Conservation (phyloP, 257 asterid species). For the Mitragyna speciosa region DNA sequence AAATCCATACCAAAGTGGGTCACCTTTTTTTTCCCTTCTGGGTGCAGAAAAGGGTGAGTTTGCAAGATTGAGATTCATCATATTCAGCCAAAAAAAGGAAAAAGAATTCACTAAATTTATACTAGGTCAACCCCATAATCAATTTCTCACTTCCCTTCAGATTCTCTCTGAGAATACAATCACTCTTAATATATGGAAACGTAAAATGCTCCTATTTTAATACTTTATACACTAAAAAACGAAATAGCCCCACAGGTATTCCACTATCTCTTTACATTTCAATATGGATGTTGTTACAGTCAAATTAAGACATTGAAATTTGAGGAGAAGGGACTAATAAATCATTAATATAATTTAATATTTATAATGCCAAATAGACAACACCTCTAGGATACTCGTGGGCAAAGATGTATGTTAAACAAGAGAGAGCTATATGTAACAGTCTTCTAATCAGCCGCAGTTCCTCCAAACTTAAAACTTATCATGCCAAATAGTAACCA, state of each 20-base stretch:
- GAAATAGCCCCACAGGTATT: neutral
- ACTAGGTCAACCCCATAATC: neutral
- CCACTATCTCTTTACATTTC: no score
- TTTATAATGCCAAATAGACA: neutral
- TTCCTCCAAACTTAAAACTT: no score
- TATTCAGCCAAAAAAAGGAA: no score
- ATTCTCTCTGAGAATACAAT: neutral
- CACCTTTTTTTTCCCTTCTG: neutral
- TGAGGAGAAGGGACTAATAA: neutral
- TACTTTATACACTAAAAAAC: no score
- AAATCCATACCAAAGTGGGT: neutral
- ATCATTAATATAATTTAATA: neutral
- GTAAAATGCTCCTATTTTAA: neutral
- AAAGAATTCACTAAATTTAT: neutral
- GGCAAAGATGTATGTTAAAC: neutral
- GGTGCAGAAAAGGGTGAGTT: neutral
- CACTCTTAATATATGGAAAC: neutral
- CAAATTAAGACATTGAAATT: neutral
- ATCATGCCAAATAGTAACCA: neutral
- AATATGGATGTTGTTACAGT: neutral
- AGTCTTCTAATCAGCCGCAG: neutral
- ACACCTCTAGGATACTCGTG: neutral
- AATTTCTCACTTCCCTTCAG: neutral
- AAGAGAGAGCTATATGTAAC: neutral
- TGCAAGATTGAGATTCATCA: no score